Evolutionary conservation across 2,329 filamentous ascomycete genomes (phyloP).

Genomic region (Karstenula rhodostoma): DNA sequence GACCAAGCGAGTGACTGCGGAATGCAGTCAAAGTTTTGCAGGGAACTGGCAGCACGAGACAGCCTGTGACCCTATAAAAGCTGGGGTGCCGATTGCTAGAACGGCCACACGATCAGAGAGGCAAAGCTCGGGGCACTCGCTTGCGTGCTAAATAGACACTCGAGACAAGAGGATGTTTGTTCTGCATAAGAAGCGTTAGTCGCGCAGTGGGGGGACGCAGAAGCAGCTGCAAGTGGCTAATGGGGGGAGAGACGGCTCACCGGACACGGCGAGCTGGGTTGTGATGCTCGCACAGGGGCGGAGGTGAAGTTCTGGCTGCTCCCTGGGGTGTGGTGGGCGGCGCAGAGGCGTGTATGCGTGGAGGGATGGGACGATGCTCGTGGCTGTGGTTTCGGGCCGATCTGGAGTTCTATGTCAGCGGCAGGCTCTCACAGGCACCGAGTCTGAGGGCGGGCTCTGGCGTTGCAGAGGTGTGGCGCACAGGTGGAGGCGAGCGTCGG

Average conservation of each 20-base stretch:
- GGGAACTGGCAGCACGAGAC: constrained; percentile 50
- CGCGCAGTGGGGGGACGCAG: constrained; percentile 26
- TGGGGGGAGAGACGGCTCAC: constrained; percentile 34
- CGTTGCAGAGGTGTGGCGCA: constrained; percentile 49
- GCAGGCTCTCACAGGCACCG: constrained; percentile 28
- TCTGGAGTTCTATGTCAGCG: constrained; percentile 41
- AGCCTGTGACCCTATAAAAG: constrained; percentile 48
- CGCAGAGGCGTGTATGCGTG: constrained; percentile 18
- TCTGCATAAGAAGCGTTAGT: constrained; percentile 44
- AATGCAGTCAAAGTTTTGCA: constrained; percentile 42
- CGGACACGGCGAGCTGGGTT: constrained; percentile 26
- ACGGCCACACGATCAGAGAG: constrained; percentile 43
- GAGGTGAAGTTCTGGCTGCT: constrained; percentile 20
- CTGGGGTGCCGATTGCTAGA: constrained; percentile 43
- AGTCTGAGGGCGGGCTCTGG: constrained; percentile 37
- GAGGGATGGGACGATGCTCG: constrained; percentile 38
- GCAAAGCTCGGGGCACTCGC: constrained; percentile 42
- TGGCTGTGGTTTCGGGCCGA: constrained; percentile 35
- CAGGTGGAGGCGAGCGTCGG: constrained; percentile 44
- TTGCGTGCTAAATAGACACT: constrained; percentile 36
- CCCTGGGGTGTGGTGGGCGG: constrained; percentile 27
- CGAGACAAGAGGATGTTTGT: constrained; percentile 38
- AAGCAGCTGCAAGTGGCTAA: constrained; percentile 25
- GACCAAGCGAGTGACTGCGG: constrained; percentile 46
- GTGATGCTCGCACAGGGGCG: constrained; percentile 27